A percentile compares a stretch with the other conserved stretches of the same genome.
phyloP scores from a whole-genome alignment of 306 rosid genomes.

The Malus asiatica region DNA sequence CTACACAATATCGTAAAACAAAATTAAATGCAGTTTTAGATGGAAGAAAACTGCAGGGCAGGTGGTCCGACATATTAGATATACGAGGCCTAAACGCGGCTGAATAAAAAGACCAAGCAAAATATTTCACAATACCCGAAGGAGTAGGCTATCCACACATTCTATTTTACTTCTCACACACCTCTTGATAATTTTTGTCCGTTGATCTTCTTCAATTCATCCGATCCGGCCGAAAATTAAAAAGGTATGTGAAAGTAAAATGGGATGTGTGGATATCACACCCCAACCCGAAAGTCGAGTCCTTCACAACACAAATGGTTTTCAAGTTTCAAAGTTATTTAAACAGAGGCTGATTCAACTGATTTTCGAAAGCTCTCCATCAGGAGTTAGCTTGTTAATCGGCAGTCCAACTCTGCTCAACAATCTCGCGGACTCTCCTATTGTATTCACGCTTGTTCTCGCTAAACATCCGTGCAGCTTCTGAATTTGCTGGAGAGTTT shows the following conservation, averaged over 20 bases:
- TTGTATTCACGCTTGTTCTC: constrained; percentile 97
- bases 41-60: background rate
- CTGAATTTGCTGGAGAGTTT: constrained; percentile 95
- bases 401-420: constrained; percentile 99
- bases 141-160: too few species aligned
- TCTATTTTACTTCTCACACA: too few species aligned
- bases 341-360: constrained; percentile 34
- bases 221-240: too few species aligned
- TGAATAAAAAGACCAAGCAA: constrained; percentile 36
- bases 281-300: constrained; percentile 10
- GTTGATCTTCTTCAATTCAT: too few species aligned
- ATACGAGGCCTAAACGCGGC: constrained; percentile 1
- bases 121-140: constrained; percentile 26
- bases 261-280: too few species aligned
- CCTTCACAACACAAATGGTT: constrained; percentile 36
- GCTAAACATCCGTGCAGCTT: constrained; percentile 95
- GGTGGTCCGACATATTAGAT: background rate
- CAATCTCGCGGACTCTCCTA: constrained; percentile 78
- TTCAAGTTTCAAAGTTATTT: constrained; percentile 40
- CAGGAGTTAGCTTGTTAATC: constrained; percentile 38
- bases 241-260: too few species aligned
- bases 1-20: background rate
- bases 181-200: too few species aligned
- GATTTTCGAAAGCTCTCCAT: constrained; percentile 24
- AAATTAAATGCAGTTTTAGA: background rate